Base-by-base conservation (phyloP, 2,329 filamentous ascomycete genomes). In the Metarhizium guizhouense region DNA sequence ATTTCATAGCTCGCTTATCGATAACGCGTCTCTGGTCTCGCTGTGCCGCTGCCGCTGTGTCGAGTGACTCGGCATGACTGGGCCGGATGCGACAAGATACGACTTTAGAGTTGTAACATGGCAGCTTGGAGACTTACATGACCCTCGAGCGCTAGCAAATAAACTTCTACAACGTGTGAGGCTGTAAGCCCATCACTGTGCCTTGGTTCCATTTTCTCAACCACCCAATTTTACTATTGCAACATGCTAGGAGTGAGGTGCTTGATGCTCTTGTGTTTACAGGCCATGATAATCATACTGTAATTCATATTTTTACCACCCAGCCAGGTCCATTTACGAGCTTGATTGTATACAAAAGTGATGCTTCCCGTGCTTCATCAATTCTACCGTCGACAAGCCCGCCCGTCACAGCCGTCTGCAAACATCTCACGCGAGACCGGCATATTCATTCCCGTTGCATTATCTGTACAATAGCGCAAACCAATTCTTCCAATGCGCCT, bases 401-500 rank as follows among this genome's bases (percentile, higher is more conserved):
- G 18, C 25, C 45, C 45, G 20, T 30, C 45, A 30, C 52, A 53
- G 52, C 29, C 8, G 36, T 32, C 56, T 51, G 48, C 20, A 54
- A 30, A 14, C n/a, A n/a, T n/a, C 25, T 6, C 20, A 14, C 13
- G 6, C 45, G 14, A 48, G 25, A 6, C 45, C 14, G 45, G 45
- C 45, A 11, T 11, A 2, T 8, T 30, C 13, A 6, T 30, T 30
- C 13, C 32, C 20, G 13, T 30, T 6, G 7, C 45, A 48, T 48
- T 29, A 48, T 48, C 45, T 63, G 60, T 64, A 61, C 64, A 64
- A 61, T 62, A 59, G 64, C 63, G 58, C 60, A 57, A 60, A 60
- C 45, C 59, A 57, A 59, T 56, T 34, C 32, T 34, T 11, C 32
- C 32, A 34, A 34, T 34, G 32, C 10, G 32, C 32, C 10, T 11